Base-by-base conservation (phyloP, 768 basidiomycete species). In the Cyathus striatus region DNA sequence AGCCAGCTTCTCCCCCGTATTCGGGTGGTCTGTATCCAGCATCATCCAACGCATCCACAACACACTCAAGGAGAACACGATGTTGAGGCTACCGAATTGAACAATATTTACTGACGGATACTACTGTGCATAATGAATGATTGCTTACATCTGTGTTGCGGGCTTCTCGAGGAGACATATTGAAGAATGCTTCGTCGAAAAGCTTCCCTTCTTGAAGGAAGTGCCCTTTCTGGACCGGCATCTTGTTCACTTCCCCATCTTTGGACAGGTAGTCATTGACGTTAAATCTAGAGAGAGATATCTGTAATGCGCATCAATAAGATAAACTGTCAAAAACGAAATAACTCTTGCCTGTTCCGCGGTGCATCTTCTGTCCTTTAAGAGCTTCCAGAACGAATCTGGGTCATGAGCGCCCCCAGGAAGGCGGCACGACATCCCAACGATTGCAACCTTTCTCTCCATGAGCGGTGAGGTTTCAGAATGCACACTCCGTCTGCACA, bases 131-230 rank as follows among this genome's bases (percentile, higher is more conserved):
- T n/a, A n/a, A n/a, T n/a, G n/a, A n/a, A n/a, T n/a, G n/a, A n/a
- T 7, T 9, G 27, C n/a, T 30, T 30, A 30, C 27, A 52, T 87
- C 83, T 83, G 87, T 87, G 56, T 68, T 77, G 46, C 64, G 76
- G 12, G 86, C 85, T 59, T 88, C 86, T 4, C 86, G 75, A 2
- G 86, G 85, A 30, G 79, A 83, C 35, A 86, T 75, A 32, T 74
- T 78, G 68, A 88, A 89, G 55, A 86, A 85, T 56, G 62, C 66
- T 55, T 84, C 68, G 56, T 89, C 86, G 51, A 88, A 88, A 38
- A 68, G 65, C 47, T 76, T 78, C 22, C 70, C 63, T 32, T 70
- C 67, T 16, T 69, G 59, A 40, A 88, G 56, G 55, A 88, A 89
- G 55, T 87, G 85, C 20, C 82, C 85, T 0, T 66, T 76, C 20